Evolutionary conservation across 2,329 filamentous ascomycete species (phyloP).

Genomic region (Pseudogymnoascus sp.): DNA sequence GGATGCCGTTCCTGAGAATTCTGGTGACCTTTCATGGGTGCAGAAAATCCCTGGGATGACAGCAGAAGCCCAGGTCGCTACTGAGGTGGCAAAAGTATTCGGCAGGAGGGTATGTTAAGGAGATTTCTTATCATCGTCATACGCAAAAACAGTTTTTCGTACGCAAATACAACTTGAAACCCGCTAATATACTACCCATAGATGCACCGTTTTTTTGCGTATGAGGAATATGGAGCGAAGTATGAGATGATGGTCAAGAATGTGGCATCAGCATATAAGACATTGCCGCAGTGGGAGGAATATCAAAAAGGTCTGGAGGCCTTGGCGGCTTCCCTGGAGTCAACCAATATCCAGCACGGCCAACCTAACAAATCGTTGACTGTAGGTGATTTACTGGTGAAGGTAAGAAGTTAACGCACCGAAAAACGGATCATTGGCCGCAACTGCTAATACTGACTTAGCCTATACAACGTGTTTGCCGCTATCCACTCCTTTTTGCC

Average conservation of each 20-base stretch:
- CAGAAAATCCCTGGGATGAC: conserved; percentile 44
- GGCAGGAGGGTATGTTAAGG: conserved; percentile 43
- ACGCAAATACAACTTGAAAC: background rate
- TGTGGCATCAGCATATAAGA: conserved; percentile 59
- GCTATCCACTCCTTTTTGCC: conserved; percentile 79
- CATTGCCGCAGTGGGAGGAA: conserved; percentile 65
- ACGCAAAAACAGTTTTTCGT: background rate
- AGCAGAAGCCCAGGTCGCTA: conserved; percentile 52
- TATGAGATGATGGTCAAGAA: conserved; percentile 82
- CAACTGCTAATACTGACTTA: conserved; percentile 30
- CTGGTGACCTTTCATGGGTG: conserved; percentile 35
- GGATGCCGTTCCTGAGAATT: conserved; percentile 29
- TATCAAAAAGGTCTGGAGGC: conserved; percentile 84
- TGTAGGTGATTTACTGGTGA: conserved; percentile 81
- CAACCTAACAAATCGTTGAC: conserved; percentile 69
- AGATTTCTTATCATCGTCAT: background rate
- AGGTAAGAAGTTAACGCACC: conserved; percentile 46
- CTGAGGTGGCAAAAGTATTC: conserved; percentile 55
- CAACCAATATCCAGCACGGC: conserved; percentile 56
- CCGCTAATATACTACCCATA: conserved; percentile 30
- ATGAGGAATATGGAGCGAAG: conserved; percentile 86
- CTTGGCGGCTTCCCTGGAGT: conserved; percentile 66
- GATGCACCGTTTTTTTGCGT: conserved; percentile 76
- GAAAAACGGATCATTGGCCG: background rate
- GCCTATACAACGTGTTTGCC: conserved; percentile 89